Base-by-base conservation (phyloP, 176 grass and related monocot genomes). In the Zoysia japonica region DNA sequence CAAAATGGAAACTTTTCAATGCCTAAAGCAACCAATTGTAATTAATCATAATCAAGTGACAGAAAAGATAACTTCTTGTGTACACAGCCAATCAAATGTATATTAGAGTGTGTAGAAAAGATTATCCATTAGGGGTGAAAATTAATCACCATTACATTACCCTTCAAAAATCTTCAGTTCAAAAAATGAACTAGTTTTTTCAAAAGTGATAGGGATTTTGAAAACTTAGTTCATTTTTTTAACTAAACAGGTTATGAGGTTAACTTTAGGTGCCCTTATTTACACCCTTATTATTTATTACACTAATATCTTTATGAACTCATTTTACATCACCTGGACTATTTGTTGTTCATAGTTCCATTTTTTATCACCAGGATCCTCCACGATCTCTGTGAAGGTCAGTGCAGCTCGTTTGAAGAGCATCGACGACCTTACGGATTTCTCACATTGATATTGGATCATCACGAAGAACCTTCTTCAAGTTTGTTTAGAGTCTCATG, bases 331-430 rank as follows among this genome's bases (percentile, higher is more conserved):
- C 9, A 5, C 17, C 2, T 74, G 66, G 35, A 10, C 47, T 40
- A 78, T 19, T 13, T 45, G 37, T 17, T 79, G 52, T 83, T 1
- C 54, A 42, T 11, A 44, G n/a, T 4, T 68, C 9, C n/a, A 54
- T 79, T 75, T 47, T 47, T 6, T 45, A 57, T 1, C 2, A 61
- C n/a, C 19, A 10, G n/a, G 28, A 28, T 93, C 91, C 10, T 68
- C 76, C 11, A 88, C 48, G n/a, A 56, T 67, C 28, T 72, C 54
- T 78, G 5, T 57, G 88, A 28, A 93, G 91, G 53, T 93, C 68
- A 44, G 69, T 62, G 44, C 79, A 84, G 71, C 88, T 91, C 86
- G 77, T 79, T 75, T 86, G 86, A 40, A 91, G 77, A 6, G 71
- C 80, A 54, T 84, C 39, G 47, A 78, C 55, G 17, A 83, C 76